These are phyloP conservation scores for Ganoderma leucocontextum DNA, from an alignment of 1,284 basidiomycete genomes.

Conservation along the genomic window DNA sequence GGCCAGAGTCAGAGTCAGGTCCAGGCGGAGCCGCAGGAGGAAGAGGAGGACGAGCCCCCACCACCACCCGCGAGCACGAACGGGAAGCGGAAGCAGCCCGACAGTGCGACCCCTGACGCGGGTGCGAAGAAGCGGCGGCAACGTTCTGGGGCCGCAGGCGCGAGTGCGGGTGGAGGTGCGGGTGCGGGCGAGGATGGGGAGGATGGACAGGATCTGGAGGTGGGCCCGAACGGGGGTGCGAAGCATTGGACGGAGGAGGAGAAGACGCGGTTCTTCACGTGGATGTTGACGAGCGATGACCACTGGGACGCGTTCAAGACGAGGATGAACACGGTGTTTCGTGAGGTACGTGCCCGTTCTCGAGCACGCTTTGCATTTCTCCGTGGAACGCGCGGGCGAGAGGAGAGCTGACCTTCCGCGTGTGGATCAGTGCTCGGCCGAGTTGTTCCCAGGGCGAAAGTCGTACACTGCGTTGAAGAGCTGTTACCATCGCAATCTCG, in stretches of 20 bases:
- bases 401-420: background rate
- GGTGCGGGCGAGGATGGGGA: constrained; percentile 24
- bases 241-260: constrained; percentile 86
- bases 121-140: constrained; percentile 29
- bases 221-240: constrained; percentile 54
- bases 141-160: constrained; percentile 9
- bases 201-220: constrained; percentile 35
- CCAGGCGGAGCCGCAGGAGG: constrained; percentile 11
- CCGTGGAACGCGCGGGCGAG: background rate
- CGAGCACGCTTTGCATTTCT: too few relatives aligned
- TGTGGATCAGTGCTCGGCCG: constrained; percentile 61
- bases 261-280: constrained; percentile 74
- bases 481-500: constrained; percentile 82
- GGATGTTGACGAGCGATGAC: constrained; percentile 80
- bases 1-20: constrained; percentile 7
- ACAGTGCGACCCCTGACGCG: constrained; percentile 19
- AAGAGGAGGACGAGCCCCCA: constrained; percentile 19
- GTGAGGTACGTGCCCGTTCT: constrained; percentile 60
- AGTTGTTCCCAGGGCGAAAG: constrained; percentile 76
- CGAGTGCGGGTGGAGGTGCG: background rate
- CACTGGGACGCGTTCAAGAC: constrained; percentile 77
- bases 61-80: constrained; percentile 13
- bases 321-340: constrained; percentile 80
- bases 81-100: constrained; percentile 33
- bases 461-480: constrained; percentile 83